Evolutionary conservation across 2,329 filamentous ascomycete genomes (phyloP).

Genomic region (Monosporascus sp.): DNA sequence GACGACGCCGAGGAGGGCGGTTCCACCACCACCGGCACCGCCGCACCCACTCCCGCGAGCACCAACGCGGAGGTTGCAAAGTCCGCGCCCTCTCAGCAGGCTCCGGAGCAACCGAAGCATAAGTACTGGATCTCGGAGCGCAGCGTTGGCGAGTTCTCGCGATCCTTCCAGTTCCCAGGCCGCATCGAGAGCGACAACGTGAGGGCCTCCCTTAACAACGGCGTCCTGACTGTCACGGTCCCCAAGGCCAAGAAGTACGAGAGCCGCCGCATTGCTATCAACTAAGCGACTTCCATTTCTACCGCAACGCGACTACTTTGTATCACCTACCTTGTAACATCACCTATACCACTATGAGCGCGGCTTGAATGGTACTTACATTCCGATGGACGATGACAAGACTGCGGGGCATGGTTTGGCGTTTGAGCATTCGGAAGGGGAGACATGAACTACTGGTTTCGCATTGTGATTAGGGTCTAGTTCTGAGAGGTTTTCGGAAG

Average conservation of each 20-base stretch:
- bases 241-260: conserved; percentile 62
- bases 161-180: conserved; percentile 63
- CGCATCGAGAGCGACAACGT: conserved; percentile 60
- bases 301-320: too few relatives aligned
- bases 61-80: conserved; percentile 21
- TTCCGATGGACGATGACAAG: too few relatives aligned
- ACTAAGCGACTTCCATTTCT: conserved; percentile 29
- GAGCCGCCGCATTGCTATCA: conserved; percentile 50
- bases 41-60: neutral
- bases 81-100: conserved; percentile 12
- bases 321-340: too few relatives aligned
- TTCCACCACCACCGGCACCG: conserved; percentile 14
- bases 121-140: conserved; percentile 72
- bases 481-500: too few relatives aligned
- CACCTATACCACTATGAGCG: too few relatives aligned
- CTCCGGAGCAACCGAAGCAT: conserved; percentile 23
- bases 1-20: conserved; percentile 43
- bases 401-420: too few relatives aligned
- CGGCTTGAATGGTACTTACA: too few relatives aligned
- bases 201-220: conserved; percentile 58
- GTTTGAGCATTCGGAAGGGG: too few relatives aligned
- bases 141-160: conserved; percentile 61
- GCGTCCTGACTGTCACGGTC: conserved; percentile 58
- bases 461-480: too few relatives aligned
- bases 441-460: too few relatives aligned